Percentiles rank a stretch among this genome's conserved stretches.
These are phyloP conservation scores for Serendipita sp. DNA, from an alignment of 1,284 basidiomycete genomes.

Conservation along the genomic window DNA sequence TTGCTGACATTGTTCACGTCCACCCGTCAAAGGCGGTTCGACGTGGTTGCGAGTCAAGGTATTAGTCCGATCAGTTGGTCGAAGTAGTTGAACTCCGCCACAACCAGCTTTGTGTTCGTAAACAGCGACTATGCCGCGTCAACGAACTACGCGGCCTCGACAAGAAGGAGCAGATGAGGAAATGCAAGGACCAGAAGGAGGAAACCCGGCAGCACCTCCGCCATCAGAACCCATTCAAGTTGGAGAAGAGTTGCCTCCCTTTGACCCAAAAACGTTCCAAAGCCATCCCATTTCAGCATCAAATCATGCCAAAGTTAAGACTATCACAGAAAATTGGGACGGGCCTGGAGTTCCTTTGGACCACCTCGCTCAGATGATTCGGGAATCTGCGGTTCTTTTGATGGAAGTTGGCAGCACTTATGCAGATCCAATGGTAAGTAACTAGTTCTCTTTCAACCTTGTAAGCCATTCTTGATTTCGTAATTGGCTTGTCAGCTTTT, in stretches of 20 bases:
- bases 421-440: constrained; percentile 33
- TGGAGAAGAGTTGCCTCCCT: background rate
- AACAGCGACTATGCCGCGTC: background rate
- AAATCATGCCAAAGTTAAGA: constrained; percentile 8
- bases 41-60: background rate
- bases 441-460: constrained; percentile 24
- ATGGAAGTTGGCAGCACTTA: constrained; percentile 37
- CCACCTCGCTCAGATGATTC: constrained; percentile 27
- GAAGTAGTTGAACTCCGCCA: background rate
- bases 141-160: background rate
- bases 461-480: constrained; percentile 1
- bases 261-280: constrained; percentile 9
- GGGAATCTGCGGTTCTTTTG: constrained; percentile 41
- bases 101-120: constrained; percentile 1
- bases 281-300: constrained; percentile 3
- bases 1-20: background rate
- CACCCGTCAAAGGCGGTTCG: background rate
- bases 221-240: background rate
- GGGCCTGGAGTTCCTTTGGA: constrained; percentile 7
- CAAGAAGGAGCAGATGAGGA: constrained; percentile 2
- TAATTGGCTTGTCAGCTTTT: constrained; percentile 21
- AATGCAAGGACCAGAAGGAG: background rate
- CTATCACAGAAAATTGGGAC: constrained; percentile 9
- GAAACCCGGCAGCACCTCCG: background rate
- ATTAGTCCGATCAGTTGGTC: background rate